These are phyloP conservation scores for Dioscorea cayenensis DNA, from an alignment of 116 monocot genomes.

Conservation along the genomic window DNA sequence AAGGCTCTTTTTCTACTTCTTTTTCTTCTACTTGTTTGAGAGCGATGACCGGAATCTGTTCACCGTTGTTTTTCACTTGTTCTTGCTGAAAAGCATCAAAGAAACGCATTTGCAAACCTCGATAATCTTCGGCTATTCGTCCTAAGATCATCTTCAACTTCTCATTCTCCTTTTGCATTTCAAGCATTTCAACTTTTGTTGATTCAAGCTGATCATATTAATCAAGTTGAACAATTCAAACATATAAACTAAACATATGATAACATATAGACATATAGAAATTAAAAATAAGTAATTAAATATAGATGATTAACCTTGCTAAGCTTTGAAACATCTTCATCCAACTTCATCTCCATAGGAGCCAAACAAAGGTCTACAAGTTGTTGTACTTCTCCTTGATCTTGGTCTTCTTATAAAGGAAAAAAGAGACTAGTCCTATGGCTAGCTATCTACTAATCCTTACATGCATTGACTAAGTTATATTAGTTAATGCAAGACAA, in stretches of 20 bases:
- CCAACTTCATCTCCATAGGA: not conserved
- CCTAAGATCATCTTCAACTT: constrained; percentile 54
- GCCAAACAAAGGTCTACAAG: not conserved
- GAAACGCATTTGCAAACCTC: constrained; percentile 54
- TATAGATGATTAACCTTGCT: not conserved
- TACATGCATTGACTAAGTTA: not conserved
- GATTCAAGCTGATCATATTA: constrained; percentile 1
- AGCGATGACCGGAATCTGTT: not conserved
- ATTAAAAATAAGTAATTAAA: not conserved
- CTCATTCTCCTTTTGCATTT: constrained; percentile 81
- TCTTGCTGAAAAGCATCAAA: constrained; percentile 38
- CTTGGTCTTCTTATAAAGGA: not conserved
- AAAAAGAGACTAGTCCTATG: not conserved
- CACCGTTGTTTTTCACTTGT: constrained; percentile 12
- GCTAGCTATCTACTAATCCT: not conserved
- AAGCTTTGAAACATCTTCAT: not conserved
- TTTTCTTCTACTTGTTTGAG: constrained; percentile 17
- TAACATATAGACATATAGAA: not conserved
- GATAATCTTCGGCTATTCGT: constrained; percentile 57
- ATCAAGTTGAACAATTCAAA: not conserved
- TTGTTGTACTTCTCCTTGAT: not conserved
- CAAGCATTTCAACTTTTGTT: constrained; percentile 69
- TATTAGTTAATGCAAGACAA: not conserved
- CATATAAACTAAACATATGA: not conserved
- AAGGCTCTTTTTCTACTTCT: too few relatives aligned